A percentile compares a stretch with the other conserved stretches of the same genome.
These are phyloP conservation scores for Ascochyta lentis DNA, from an alignment of 2,329 filamentous ascomycete genomes.

Conservation along the genomic window DNA sequence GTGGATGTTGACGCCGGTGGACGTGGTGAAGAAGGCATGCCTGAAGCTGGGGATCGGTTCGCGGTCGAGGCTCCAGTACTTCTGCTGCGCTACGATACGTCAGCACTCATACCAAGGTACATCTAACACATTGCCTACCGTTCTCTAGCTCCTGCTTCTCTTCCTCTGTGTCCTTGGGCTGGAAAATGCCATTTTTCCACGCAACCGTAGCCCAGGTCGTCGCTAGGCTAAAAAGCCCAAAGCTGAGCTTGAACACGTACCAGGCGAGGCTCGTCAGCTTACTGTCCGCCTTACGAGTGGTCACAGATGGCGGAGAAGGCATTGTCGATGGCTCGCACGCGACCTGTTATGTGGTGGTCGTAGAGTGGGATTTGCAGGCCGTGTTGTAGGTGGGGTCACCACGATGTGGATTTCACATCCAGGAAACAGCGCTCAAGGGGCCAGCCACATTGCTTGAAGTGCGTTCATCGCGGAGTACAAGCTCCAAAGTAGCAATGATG, in stretches of 20 bases:
- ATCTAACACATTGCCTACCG: conserved; percentile 22
- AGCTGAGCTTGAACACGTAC: conserved; percentile 38
- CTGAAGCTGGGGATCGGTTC: conserved; percentile 53
- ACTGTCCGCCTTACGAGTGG: background rate
- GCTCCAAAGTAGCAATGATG: background rate
- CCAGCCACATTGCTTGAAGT: background rate
- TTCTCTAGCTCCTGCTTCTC: conserved; percentile 37
- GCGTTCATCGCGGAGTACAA: background rate
- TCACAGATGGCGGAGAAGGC: conserved; percentile 11
- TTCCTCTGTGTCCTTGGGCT: conserved; percentile 32
- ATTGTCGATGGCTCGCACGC: conserved; percentile 5
- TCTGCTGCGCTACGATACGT: conserved; percentile 54
- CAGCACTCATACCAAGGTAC: background rate
- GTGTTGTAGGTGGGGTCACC: conserved; percentile 4
- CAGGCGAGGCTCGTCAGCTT: conserved; percentile 30
- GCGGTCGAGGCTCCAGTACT: conserved; percentile 62
- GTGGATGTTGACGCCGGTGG: conserved; percentile 60
- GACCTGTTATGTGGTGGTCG: background rate
- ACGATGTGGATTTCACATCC: background rate
- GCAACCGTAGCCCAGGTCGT: conserved; percentile 30
- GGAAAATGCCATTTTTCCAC: conserved; percentile 37
- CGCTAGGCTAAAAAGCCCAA: conserved; percentile 39
- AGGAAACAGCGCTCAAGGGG: background rate
- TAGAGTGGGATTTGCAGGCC: background rate
- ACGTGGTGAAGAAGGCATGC: conserved; percentile 60